A percentile compares a stretch with the other conserved stretches of the same genome.
phyloP scores from a whole-genome alignment of 495 filamentous ascomycete genomes.

The Aspergillus ostianus region DNA sequence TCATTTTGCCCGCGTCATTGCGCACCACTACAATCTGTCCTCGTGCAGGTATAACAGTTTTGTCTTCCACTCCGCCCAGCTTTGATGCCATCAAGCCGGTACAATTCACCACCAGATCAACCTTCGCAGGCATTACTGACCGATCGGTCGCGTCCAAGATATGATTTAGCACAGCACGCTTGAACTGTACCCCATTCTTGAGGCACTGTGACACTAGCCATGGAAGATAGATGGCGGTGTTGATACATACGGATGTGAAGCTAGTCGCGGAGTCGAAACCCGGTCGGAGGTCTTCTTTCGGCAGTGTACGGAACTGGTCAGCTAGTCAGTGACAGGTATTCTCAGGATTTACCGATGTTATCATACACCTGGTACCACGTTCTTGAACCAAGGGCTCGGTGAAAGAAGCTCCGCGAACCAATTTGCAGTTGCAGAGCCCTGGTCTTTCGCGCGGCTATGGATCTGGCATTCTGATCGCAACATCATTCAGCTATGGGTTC shows the following conservation, averaged over 20 bases:
- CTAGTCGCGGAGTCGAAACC: conserved; percentile 67
- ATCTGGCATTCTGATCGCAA: conserved; percentile 19
- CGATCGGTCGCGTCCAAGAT: conserved; percentile 58
- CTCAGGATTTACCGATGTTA: not conserved
- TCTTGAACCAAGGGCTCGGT: conserved; percentile 70
- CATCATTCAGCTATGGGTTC: too few species aligned
- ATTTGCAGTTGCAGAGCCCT: conserved; percentile 33
- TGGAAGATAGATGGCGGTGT: conserved; percentile 80
- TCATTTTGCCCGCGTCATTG: conserved; percentile 68
- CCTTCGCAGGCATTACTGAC: conserved; percentile 50
- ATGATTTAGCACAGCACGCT: conserved; percentile 57
- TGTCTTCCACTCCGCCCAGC: conserved; percentile 80
- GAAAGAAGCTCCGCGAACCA: conserved; percentile 59
- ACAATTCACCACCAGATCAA: conserved; percentile 73
- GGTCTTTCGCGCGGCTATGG: conserved; percentile 56
- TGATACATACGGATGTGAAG: conserved; percentile 88
- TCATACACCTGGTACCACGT: conserved; percentile 62
- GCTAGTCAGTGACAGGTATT: not conserved
- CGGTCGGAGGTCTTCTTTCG: conserved; percentile 50
- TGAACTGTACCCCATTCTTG: conserved; percentile 64
- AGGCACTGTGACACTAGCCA: conserved; percentile 78
- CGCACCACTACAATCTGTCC: conserved; percentile 85
- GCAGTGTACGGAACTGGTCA: conserved; percentile 30
- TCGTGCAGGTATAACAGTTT: conserved; percentile 63
- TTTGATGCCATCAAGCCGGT: conserved; percentile 67